Conservation (phyloP, 441 rosid genomes). For the Capsella rubella region DNA sequence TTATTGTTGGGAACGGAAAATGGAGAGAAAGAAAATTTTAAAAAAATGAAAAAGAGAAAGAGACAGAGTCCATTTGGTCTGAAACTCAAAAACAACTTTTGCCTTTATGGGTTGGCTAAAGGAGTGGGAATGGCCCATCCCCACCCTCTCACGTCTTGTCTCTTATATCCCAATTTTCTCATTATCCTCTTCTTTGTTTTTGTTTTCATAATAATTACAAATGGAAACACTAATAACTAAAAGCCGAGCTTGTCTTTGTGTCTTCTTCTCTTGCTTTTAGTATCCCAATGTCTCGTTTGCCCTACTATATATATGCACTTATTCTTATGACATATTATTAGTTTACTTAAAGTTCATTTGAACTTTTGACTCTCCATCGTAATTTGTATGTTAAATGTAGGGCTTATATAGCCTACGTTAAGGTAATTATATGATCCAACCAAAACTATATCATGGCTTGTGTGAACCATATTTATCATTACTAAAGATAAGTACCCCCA, state of each 20-base stretch:
- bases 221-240: constrained; percentile 33
- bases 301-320: constrained; percentile 12
- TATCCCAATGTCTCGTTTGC: constrained; percentile 19
- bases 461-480: constrained; percentile 2
- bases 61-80: constrained; percentile 47
- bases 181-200: constrained; percentile 18
- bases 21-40: background rate
- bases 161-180: constrained; percentile 34
- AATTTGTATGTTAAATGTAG: constrained; percentile 18
- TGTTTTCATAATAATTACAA: constrained; percentile 31
- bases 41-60: constrained; percentile 9
- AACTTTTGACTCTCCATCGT: constrained; percentile 31
- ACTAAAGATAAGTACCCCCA: too few species aligned
- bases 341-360: constrained; percentile 10
- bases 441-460: constrained; percentile 6
- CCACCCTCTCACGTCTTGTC: constrained; percentile 51
- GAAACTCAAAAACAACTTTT: constrained; percentile 49
- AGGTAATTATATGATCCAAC: constrained; percentile 26
- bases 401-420: background rate
- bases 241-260: constrained; percentile 1
- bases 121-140: constrained; percentile 51
- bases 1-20: constrained; percentile 36
- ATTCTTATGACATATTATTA: background rate
- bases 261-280: constrained; percentile 24
- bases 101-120: constrained; percentile 51